Conservation (phyloP, 805 yeast species). For the Tetrapisispora pingtungensis region DNA sequence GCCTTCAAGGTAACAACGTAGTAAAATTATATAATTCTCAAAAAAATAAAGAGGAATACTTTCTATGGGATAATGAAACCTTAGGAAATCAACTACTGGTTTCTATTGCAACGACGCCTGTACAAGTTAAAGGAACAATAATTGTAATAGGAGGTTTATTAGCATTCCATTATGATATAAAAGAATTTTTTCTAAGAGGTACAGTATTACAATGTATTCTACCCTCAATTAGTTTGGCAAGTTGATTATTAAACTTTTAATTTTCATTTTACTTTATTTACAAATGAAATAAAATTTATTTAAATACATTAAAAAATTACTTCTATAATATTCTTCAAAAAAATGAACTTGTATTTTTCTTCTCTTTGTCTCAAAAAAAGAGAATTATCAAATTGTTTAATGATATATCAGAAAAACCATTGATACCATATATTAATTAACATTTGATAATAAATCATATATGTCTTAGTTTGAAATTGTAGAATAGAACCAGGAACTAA, state of each 20-base stretch:
- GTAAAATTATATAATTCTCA: not conserved
- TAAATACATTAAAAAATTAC: too few species aligned
- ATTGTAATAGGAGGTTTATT: constrained; percentile 23
- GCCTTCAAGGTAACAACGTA: constrained; percentile 10
- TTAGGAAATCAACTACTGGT: not conserved
- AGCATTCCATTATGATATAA: constrained; percentile 7
- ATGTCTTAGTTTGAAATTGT: too few species aligned
- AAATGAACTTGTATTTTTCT: too few species aligned
- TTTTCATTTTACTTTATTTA: too few species aligned
- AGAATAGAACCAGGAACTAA: too few species aligned
- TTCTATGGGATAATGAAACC: not conserved
- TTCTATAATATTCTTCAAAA: too few species aligned
- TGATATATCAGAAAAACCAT: too few species aligned
- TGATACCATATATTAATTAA: too few species aligned
- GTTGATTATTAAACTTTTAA: constrained; percentile 4
- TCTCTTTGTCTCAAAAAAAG: too few species aligned
- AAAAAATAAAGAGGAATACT: not conserved
- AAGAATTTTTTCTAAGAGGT: constrained; percentile 20
- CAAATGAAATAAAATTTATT: too few species aligned
- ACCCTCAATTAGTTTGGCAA: constrained; percentile 21
- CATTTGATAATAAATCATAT: too few species aligned
- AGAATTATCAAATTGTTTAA: too few species aligned
- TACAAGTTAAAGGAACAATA: constrained; percentile 16
- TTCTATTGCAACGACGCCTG: constrained; percentile 5
- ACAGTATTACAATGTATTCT: constrained; percentile 21